phyloP scores from a whole-genome alignment of 2,329 filamentous ascomycete species.

The Colletotrichum graminicola region DNA sequence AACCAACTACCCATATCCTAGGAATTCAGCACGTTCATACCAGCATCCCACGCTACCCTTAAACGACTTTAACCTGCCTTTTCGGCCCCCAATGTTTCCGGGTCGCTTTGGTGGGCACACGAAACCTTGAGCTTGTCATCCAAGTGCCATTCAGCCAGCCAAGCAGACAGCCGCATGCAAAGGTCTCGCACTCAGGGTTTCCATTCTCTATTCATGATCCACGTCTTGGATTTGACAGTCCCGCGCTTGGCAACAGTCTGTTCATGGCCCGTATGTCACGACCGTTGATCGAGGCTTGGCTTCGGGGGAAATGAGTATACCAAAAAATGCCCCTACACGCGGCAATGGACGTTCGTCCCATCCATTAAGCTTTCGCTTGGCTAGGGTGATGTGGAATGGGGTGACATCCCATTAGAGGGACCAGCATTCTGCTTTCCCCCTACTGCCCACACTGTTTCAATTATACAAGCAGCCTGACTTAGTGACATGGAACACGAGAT shows the following conservation, averaged over 20 bases:
- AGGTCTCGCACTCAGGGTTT: no score
- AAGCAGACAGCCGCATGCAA: not conserved
- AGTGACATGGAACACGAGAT: not conserved
- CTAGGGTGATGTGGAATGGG: not conserved
- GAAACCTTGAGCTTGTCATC: not conserved
- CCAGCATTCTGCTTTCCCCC: not conserved
- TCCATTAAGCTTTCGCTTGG: conserved; percentile 14
- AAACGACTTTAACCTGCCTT: no score
- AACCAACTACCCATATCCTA: not conserved
- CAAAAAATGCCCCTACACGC: no score
- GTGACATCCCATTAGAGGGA: not conserved
- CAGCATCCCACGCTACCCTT: not conserved
- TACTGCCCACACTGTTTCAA: conserved; percentile 7
- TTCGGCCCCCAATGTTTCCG: not conserved
- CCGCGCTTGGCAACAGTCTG: not conserved
- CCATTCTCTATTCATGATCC: not conserved
- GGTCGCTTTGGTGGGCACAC: not conserved
- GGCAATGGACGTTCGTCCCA: conserved; percentile 10
- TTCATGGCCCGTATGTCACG: not conserved
- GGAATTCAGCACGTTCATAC: no score
- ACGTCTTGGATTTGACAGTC: not conserved
- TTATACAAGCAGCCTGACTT: not conserved
- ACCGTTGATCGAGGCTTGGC: not conserved
- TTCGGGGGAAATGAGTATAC: no score
- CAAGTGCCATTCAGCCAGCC: not conserved